A percentile compares a stretch with the other conserved stretches of the same genome.
Evolutionary conservation across 257 asterid species (phyloP).

Genomic region (Rauvolfia tetraphylla): DNA sequence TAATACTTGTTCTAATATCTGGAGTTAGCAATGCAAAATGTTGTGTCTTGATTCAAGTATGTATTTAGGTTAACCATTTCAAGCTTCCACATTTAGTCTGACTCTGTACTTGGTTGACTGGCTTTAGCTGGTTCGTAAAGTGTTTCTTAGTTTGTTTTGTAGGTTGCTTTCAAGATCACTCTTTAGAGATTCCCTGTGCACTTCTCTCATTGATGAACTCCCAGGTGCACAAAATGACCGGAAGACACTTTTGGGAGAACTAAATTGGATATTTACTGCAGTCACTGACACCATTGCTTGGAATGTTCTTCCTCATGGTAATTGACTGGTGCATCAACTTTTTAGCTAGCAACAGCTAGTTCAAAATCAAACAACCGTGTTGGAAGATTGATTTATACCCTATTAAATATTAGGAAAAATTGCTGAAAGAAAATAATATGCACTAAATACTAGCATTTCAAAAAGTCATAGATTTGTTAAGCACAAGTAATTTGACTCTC

Average conservation of each 20-base stretch:
- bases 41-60: neutral
- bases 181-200: constrained; percentile 69
- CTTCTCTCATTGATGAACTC: constrained; percentile 83
- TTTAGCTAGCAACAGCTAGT: neutral
- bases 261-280: constrained; percentile 99
- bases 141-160: constrained; percentile 30
- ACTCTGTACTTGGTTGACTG: neutral
- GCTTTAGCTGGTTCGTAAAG: constrained; percentile 60
- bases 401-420: neutral
- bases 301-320: constrained; percentile 99
- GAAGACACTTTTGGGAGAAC: constrained; percentile 93
- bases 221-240: constrained; percentile 99
- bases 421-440: too few relatives aligned
- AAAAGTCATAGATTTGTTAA: neutral
- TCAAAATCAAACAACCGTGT: neutral
- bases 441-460: neutral
- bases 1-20: neutral
- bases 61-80: neutral
- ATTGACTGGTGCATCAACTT: neutral
- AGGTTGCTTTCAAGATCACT: constrained; percentile 29
- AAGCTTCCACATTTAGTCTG: neutral
- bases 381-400: neutral
- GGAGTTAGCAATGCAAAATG: neutral
- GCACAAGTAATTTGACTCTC: neutral
- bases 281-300: constrained; percentile 98